Evolutionary conservation across 1,284 basidiomycete species (phyloP), one percentile per base, ranked within the genome.

Genomic region (Pseudozyma thailandica): DNA sequence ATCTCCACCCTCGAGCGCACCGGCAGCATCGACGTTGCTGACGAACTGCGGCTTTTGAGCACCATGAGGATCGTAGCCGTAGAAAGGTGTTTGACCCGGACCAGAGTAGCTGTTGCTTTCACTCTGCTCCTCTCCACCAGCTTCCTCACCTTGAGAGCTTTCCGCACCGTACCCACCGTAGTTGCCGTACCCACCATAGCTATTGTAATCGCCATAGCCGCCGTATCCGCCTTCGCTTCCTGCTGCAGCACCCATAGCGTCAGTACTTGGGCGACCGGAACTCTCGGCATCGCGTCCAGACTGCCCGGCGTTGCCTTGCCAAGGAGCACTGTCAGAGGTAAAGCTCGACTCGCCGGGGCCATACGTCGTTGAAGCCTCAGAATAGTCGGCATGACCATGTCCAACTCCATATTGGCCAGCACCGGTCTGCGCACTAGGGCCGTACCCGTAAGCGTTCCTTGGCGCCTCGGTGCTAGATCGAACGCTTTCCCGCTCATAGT

Each of bases 1-100:
- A 10, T 78, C 79, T 16, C 41, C 64, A 3, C 37, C 60, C 23
- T 61, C 64, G 15, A 73, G 56, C n/a, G 62, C 57, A 21, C 31
- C 61, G 10, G 57, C 66, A 21, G 50, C 60, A 8, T 56, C 62
- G 59, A 82, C 72, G 33, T 85, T 85, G 77, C 68, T 72, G 50
- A 76, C 54, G 49, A 79, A 79, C 31, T 75, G 70, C 9, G 75
- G 71, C 56, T 72, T 54, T 39, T 71, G 59, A 4, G 75, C 70
- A n/a, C 75, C 74, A 31, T 78, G 73, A 33, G 70, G 60, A 26
- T 78, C 63, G 50, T 79, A 79, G 50, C 75, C 77, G 37, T 78
- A 79, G 50, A 65, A 78, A 0, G 77, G 75, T 7, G 44, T 50
- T 21, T 68, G 60, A 33, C 50, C 30, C 6, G 58, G 47, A 42